Conservation (phyloP, 176 grass and related monocot species). For the Ensete ventricosum region DNA sequence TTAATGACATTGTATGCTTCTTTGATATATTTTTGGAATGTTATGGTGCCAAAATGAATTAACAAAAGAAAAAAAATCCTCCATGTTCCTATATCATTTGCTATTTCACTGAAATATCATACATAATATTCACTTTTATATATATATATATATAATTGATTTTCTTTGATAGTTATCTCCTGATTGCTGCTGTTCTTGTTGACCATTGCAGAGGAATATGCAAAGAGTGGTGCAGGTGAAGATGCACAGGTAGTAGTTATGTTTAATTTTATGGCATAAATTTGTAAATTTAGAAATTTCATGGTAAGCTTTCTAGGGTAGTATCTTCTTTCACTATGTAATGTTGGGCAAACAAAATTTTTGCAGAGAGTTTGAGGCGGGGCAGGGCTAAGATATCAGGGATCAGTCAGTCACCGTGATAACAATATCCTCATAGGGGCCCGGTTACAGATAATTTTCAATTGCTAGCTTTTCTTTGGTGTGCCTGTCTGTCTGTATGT, state of each 20-base stretch:
- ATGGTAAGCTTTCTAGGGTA: background rate
- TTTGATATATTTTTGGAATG: no score
- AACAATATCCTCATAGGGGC: background rate
- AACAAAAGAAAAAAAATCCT: no score
- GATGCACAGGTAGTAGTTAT: background rate
- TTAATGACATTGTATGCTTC: no score
- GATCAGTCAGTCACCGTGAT: background rate
- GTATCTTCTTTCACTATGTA: background rate
- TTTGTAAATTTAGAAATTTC: background rate
- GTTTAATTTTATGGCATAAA: background rate
- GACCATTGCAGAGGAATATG: background rate
- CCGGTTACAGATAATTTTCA: background rate
- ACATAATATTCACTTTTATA: background rate
- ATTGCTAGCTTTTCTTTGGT: background rate
- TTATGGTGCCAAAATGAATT: no score
- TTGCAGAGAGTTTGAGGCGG: background rate
- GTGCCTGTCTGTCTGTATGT: background rate
- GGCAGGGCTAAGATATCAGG: background rate
- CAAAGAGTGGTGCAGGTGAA: constrained; percentile 4
- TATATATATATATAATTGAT: background rate
- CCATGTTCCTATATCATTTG: no score
- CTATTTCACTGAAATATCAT: background rate
- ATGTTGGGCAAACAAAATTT: background rate
- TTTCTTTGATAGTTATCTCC: background rate
- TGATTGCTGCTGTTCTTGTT: background rate